A percentile compares a stretch with the other conserved stretches of the same genome.
These are phyloP conservation scores for Peronospora destructor DNA, from an alignment of 352 stramenopile species.

Conservation along the genomic window DNA sequence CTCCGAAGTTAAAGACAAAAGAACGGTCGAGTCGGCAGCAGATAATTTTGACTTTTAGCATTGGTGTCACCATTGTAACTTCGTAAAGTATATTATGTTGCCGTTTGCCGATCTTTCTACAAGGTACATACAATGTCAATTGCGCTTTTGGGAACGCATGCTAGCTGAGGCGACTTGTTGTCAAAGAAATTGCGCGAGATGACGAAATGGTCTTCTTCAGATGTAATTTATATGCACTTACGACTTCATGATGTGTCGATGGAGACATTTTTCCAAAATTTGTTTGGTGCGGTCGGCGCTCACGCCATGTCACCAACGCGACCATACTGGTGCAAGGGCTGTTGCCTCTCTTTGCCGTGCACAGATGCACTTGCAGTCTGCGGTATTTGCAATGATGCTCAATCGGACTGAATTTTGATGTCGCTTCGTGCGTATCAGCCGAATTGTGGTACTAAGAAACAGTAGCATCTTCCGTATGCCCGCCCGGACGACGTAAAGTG, in stretches of 20 bases:
- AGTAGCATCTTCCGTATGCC: conserved; percentile 70
- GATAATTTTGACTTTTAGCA: too few species aligned
- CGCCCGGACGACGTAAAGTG: too few species aligned
- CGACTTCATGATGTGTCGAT: neutral
- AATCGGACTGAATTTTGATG: conserved; percentile 4
- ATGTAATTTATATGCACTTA: neutral
- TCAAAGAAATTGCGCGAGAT: neutral
- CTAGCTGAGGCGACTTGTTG: neutral
- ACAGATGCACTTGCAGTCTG: too few species aligned
- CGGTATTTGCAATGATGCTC: too few species aligned
- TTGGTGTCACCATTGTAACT: too few species aligned
- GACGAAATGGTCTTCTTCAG: neutral
- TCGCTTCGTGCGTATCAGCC: conserved; percentile 57
- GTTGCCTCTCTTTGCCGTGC: too few species aligned
- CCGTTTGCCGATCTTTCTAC: neutral
- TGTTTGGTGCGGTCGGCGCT: neutral
- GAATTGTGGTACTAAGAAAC: too few species aligned
- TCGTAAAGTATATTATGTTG: too few species aligned
- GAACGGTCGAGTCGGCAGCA: too few species aligned
- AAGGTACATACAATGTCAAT: neutral
- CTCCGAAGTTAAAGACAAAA: too few species aligned
- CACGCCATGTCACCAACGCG: too few species aligned
- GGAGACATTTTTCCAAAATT: neutral
- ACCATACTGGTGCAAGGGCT: too few species aligned
- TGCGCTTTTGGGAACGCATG: neutral